Conservation (phyloP, 192 early-diverging fungal genomes). For the Geosiphon pyriformis region DNA sequence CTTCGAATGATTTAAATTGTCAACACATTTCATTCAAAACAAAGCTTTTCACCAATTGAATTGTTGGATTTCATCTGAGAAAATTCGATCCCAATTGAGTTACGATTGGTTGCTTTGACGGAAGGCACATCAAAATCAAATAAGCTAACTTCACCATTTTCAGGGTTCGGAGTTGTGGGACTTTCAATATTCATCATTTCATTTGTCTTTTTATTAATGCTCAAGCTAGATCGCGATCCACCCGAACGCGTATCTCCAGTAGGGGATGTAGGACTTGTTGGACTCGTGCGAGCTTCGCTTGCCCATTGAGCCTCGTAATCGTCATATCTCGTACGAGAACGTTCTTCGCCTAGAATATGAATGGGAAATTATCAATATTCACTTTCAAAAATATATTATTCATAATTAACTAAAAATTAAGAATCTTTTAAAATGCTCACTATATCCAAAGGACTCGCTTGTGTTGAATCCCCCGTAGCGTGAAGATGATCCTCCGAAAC, state of each 20-base stretch:
- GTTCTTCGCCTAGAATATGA: conserved; percentile 10
- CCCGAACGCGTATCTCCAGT: background rate
- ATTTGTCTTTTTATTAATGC: conserved; percentile 31
- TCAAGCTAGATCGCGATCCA: background rate
- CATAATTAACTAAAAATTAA: background rate
- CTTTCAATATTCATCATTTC: conserved; percentile 29
- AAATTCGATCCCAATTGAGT: conserved; percentile 30
- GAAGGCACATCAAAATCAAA: conserved; percentile 63
- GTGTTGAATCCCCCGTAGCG: conserved; percentile 59
- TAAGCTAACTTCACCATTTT: conserved; percentile 51
- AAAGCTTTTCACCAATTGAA: conserved; percentile 28
- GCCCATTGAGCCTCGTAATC: conserved; percentile 13
- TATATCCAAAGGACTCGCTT: conserved; percentile 46
- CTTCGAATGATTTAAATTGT: conserved; percentile 31
- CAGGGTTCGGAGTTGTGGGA: conserved; percentile 27
- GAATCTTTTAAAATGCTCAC: conserved; percentile 7
- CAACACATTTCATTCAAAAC: no score
- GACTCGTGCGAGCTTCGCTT: background rate
- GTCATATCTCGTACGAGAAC: conserved; percentile 21
- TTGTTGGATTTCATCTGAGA: conserved; percentile 18
- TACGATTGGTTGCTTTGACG: conserved; percentile 22
- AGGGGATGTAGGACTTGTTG: background rate
- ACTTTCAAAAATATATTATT: background rate
- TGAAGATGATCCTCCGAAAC: conserved; percentile 35
- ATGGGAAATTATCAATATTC: background rate